Base-by-base conservation (phyloP, 164 flowering plant genomes). In the Nymphaea thermarum region DNA sequence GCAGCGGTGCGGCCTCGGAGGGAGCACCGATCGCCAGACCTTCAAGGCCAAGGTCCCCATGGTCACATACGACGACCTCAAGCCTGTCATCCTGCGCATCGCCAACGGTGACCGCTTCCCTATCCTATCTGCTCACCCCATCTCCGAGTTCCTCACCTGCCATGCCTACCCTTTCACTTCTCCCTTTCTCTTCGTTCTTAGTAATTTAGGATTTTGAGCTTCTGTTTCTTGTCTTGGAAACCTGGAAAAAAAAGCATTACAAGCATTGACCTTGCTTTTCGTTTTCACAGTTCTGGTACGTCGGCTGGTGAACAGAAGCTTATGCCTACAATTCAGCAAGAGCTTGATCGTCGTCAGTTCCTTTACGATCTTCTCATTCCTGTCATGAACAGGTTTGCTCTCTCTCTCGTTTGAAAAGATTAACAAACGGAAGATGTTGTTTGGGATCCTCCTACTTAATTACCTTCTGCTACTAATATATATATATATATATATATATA, bases 61-160 rank as follows among this genome's bases (percentile, higher is more conserved):
- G 36, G 71, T 78, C 43, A 69, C 75, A 14, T 82, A 82, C 71
- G 82, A 79, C 61, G 78, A 82, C 73, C 76, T 82, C 45, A 73
- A 77, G 72, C 78, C 78, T 3, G 74, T 73, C 25, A 81, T 81
- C 63, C 77, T 75, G 6, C 77, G 84, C 14, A 81, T 81, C 62
- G 84, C 84, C 3, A 77, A 81, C 42, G 84, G 85, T 4, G 84
- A 81, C 59, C 74, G 73, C 5, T 79, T 82, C 18, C 68, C 82
- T 11, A 79, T 81, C 63, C 45, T 81, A 2, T 77, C 76, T 2
- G 55, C 77, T 18, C 75, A 74, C 44, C 84, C 84, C 62, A 75
- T 82, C 62, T 77, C 84, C 10, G 84, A 82, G 44, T 79, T 82
- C 60, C 78, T 79, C 67, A 77, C 82, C 57, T 79, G 83, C 82